These are phyloP conservation scores for Epichloe gansuensis DNA, from an alignment of 2,329 filamentous ascomycete genomes.

Conservation along the genomic window DNA sequence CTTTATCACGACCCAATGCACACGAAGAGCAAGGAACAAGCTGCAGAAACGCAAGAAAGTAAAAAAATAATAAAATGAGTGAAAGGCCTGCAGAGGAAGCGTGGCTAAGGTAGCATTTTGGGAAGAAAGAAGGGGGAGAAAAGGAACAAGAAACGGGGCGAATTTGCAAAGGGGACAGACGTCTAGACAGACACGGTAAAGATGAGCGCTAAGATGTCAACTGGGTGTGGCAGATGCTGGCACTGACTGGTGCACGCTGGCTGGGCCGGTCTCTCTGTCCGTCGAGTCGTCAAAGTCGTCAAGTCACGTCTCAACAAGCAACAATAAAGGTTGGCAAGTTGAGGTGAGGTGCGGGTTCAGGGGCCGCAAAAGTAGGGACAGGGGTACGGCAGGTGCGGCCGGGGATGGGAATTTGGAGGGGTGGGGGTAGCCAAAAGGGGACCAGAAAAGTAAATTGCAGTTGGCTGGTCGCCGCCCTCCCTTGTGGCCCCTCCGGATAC, in stretches of 20 bases:
- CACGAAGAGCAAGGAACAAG: not conserved
- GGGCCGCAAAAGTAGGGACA: not conserved
- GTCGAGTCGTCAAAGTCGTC: not conserved
- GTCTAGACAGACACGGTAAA: not conserved
- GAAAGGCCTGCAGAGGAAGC: not conserved
- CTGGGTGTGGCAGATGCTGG: not conserved
- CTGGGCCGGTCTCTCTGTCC: not conserved
- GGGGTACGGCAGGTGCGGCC: not conserved
- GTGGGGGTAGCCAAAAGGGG: not conserved
- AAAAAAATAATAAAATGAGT: slow-evolving; percentile 1
- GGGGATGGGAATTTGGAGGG: not conserved
- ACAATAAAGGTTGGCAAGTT: not conserved
- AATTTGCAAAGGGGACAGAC: no score
- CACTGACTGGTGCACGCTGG: not conserved
- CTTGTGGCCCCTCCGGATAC: not conserved
- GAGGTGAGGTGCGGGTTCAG: not conserved
- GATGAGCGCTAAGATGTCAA: not conserved
- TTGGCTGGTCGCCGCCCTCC: not conserved
- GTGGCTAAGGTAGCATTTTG: not conserved
- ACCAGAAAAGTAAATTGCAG: slow-evolving; percentile 1
- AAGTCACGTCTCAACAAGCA: not conserved
- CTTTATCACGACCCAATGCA: not conserved
- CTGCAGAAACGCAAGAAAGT: slow-evolving; percentile 2
- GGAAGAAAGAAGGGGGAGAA: not conserved
- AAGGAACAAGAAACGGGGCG: not conserved